Evolutionary conservation across 495 filamentous ascomycete species (phyloP), one percentile per base, ranked within the genome.

Genomic region (Penicillium paradoxum): DNA sequence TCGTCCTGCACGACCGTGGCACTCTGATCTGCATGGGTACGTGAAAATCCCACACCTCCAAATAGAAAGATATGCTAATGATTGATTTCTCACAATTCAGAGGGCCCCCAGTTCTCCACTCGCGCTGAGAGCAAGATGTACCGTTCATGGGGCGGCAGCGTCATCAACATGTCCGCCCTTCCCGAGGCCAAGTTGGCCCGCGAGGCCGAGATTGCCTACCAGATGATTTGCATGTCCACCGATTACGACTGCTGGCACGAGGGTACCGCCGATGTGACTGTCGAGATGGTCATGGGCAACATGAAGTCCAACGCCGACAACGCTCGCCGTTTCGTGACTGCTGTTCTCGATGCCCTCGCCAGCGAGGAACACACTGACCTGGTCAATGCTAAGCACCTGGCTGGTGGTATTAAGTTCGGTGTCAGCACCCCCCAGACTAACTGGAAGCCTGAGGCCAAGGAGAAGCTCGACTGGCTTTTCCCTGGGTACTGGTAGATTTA

Each of bases 191-290:
- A 97, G 76, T 83, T 99, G 11, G 93, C 93, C 24, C 80, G 88
- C 29, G 93, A 99, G 76, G 95, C 95, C 4, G 95, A 99, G 75
- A 86, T 99, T 57, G 87, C 86, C 14, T 97, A 96, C 65, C 89
- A 92, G 74, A 92, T 97, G 82, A 92, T 99, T 59, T 97, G 92
- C 78, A 99, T 99, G 95, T 85, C 87, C 24, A 99, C 93, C 19
- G 93, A 99, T 73, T 99, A 99, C 63, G 95, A 99, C 71, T 96
- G 91, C 81, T 97, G 93, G 93, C 87, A 88, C 65, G 70, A 72
- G 49, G 76, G 76, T 5, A 83, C 81, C 40, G 87, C 85, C 36
- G 83, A 81, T 50, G 93, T 99, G 30, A 91, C 88, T 54, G 93
- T 99, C 7, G 89, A 89, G 65, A 96, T 96, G 87, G 95, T 99